Percentiles rank a stretch among this genome's conserved stretches.
phyloP scores from a whole-genome alignment of 2,329 filamentous ascomycete genomes.

The Emydomyces testavorans region DNA sequence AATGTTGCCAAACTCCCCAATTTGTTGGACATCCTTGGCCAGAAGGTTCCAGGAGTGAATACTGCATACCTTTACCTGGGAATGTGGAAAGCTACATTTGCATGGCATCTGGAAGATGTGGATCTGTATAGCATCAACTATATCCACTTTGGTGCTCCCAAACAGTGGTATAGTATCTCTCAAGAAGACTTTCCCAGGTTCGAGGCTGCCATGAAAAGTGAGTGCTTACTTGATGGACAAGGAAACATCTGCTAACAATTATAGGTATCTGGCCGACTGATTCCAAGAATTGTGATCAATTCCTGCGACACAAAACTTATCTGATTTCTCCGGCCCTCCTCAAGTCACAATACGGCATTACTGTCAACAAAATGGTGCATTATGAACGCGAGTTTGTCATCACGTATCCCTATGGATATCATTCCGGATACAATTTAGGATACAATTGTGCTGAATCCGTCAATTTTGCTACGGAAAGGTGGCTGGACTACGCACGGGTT shows the following conservation, averaged over 20 bases:
- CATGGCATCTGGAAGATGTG: conserved; percentile 97
- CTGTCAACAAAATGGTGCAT: conserved; percentile 89
- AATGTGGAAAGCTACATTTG: conserved; percentile 99
- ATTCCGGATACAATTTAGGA: conserved; percentile 93
- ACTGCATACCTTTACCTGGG: conserved; percentile 95
- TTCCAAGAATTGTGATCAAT: conserved; percentile 90
- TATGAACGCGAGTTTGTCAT: conserved; percentile 97
- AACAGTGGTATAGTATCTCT: conserved; percentile 99
- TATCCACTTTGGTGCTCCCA: conserved; percentile 94
- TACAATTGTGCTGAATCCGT: conserved; percentile 99
- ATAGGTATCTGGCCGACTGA: conserved; percentile 74
- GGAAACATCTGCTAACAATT: conserved; percentile 5
- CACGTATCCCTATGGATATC: conserved; percentile 95
- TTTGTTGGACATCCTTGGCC: conserved; percentile 81
- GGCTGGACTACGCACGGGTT: conserved; percentile 88
- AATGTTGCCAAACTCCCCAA: conserved; percentile 93
- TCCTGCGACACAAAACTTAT: conserved; percentile 94
- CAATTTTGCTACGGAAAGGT: conserved; percentile 92
- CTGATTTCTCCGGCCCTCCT: conserved; percentile 85
- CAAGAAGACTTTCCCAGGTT: conserved; percentile 88
- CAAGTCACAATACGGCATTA: conserved; percentile 81
- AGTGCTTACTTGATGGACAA: conserved; percentile 13
- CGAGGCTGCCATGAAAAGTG: conserved; percentile 81
- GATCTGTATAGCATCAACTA: conserved; percentile 99
- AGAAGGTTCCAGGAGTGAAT: conserved; percentile 94